These are phyloP conservation scores for Diplodia scrobiculata DNA, from an alignment of 2,329 filamentous ascomycete species.

Conservation along the genomic window DNA sequence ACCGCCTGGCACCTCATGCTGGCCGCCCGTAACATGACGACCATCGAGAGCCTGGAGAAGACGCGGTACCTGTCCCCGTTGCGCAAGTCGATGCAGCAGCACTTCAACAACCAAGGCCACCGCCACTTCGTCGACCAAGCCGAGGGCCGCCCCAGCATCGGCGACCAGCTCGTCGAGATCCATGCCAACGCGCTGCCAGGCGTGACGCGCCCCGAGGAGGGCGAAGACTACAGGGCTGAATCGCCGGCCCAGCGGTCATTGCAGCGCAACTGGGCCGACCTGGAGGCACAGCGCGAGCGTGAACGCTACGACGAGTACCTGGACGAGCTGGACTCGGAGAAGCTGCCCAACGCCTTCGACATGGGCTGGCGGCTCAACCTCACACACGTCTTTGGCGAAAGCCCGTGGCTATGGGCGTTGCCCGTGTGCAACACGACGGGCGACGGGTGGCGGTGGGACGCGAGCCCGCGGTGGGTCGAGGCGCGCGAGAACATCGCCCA, in stretches of 20 bases:
- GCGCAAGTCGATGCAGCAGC: conserved; percentile 67
- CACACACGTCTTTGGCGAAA: conserved; percentile 75
- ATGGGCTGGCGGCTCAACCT: conserved; percentile 82
- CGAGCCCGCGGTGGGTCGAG: conserved; percentile 75
- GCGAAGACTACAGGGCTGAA: conserved; percentile 47
- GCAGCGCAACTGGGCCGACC: conserved; percentile 41
- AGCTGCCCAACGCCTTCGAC: conserved; percentile 90
- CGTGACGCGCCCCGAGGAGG: conserved; percentile 78
- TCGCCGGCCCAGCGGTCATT: conserved; percentile 48
- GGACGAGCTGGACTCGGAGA: conserved; percentile 83
- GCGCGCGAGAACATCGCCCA: conserved; percentile 63
- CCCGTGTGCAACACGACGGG: conserved; percentile 84
- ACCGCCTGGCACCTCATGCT: conserved; percentile 89
- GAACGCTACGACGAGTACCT: conserved; percentile 78
- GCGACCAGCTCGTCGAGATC: conserved; percentile 76
- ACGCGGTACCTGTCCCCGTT: conserved; percentile 87
- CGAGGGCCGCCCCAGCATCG: conserved; percentile 42
- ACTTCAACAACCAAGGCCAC: conserved; percentile 50
- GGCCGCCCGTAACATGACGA: conserved; percentile 78
- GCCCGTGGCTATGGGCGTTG: conserved; percentile 71
- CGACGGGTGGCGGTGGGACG: conserved; percentile 93
- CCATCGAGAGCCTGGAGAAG: conserved; percentile 94
- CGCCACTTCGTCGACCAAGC: conserved; percentile 48
- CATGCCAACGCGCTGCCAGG: conserved; percentile 80
- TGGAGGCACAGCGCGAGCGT: conserved; percentile 59